These are phyloP conservation scores for Vitis hybrid DNA, from an alignment of 177 flowering plant genomes.

Conservation along the genomic window DNA sequence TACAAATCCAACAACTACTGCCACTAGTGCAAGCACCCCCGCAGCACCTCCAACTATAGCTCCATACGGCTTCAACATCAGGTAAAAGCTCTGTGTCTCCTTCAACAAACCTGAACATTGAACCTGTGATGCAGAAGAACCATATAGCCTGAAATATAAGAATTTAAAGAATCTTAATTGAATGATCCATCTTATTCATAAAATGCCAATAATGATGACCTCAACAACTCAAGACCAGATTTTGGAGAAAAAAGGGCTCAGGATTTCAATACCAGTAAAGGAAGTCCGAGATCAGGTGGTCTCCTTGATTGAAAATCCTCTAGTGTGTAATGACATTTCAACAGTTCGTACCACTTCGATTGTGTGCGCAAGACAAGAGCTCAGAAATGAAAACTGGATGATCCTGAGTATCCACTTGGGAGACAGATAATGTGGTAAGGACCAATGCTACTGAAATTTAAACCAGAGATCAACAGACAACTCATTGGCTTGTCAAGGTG, in stretches of 20 bases:
- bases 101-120: slow-evolving; percentile 33
- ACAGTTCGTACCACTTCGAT: slow-evolving; percentile 2
- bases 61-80: slow-evolving; percentile 43
- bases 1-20: slow-evolving; percentile 26
- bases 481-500: slow-evolving; percentile 24
- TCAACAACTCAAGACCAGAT: no score
- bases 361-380: slow-evolving; percentile 15
- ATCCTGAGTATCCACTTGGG: slow-evolving; percentile 25
- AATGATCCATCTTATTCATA: no score
- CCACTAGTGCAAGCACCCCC: slow-evolving; percentile 37
- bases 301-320: slow-evolving; percentile 9
- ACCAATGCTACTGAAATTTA: slow-evolving; percentile 20
- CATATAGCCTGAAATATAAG: neutral
- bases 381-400: slow-evolving; percentile 24
- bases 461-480: slow-evolving; percentile 26
- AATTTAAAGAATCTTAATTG: neutral
- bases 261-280: slow-evolving; percentile 15
- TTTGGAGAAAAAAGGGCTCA: neutral
- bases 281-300: slow-evolving; percentile 10
- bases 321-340: slow-evolving; percentile 1
- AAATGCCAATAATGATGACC: no score
- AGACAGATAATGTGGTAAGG: slow-evolving; percentile 12
- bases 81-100: slow-evolving; percentile 13
- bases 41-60: slow-evolving; percentile 44
- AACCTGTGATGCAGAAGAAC: slow-evolving; percentile 21